Base-by-base conservation (phyloP, 2,329 filamentous ascomycete genomes). In the Scortechinia acanthostroma region DNA sequence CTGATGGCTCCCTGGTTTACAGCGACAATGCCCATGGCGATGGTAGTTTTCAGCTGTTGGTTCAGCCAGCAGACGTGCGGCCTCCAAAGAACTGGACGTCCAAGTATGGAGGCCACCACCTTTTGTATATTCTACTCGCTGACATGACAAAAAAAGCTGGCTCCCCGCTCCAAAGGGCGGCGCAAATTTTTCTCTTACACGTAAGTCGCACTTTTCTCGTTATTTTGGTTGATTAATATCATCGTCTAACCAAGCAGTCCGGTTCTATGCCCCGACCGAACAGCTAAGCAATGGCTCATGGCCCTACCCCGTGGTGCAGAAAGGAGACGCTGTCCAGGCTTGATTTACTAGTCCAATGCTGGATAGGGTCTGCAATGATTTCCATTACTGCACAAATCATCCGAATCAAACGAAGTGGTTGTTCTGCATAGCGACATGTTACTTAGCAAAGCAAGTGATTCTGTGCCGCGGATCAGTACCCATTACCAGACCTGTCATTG, bases 11-110 rank as follows among this genome's bases (percentile, higher is more conserved):
- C n/a, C 25, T n/a, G 10, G 25, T 30, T 10, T 30, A 30, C n/a
- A n/a, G 25, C 10, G 25, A n/a, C 25, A n/a, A 30, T 10, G 25
- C 10, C n/a, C 25, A 30, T 30, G 25, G n/a, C 25, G 25, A 30
- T 30, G n/a, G 25, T n/a, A 30, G 25, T n/a, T 30, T 30, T n/a
- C 25, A 30, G 25, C 25, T 30, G 25, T 30, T 30, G 25, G n/a
- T 30, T 30, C 25, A 30, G n/a, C 25, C 25, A n/a, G 25, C 25
- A 30, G 25, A 30, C 25, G 25, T 30, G 10, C 25, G n/a, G 25
- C 25, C 25, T n/a, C 25, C 25, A 30, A 30, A 30, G 25, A 30
- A 30, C 25, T 30, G 25, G 25, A 30, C 25, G 10, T 10, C 25
- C 10, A 30, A 30, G 25, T 30, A n/a, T 10, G 25, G n/a, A 30